Conservation (phyloP, 192 early-diverging fungal genomes). For the Coemansia sp. region DNA sequence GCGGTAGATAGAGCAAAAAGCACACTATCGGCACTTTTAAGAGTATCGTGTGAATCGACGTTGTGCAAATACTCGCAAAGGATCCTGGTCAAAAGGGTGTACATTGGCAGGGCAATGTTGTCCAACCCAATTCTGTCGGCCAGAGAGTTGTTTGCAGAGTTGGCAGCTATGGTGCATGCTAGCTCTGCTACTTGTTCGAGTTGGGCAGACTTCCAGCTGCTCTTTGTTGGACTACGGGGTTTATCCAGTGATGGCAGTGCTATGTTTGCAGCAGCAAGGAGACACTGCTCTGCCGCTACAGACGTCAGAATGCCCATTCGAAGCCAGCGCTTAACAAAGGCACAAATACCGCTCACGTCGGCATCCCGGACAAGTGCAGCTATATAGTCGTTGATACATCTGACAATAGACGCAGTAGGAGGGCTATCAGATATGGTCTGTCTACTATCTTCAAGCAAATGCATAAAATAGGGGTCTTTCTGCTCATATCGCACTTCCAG, state of each 20-base stretch:
- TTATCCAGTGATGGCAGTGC: background rate
- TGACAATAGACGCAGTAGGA: background rate
- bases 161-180: background rate
- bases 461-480: conserved; percentile 1
- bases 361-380: background rate
- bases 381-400: background rate
- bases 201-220: background rate
- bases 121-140: background rate
- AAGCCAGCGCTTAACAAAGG: background rate
- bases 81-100: background rate
- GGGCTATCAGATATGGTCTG: background rate
- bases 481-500: background rate
- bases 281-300: background rate
- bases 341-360: background rate
- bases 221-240: background rate
- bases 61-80: background rate
- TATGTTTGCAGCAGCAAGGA: background rate
- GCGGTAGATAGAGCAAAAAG: background rate
- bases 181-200: background rate
- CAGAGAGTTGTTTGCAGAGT: background rate
- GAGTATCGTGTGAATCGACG: background rate
- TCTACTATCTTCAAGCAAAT: background rate
- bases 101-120: background rate
- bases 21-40: background rate
- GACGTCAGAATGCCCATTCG: background rate